Conservation (phyloP, 129 eudicot species). For the Scalesia atractyloides region DNA sequence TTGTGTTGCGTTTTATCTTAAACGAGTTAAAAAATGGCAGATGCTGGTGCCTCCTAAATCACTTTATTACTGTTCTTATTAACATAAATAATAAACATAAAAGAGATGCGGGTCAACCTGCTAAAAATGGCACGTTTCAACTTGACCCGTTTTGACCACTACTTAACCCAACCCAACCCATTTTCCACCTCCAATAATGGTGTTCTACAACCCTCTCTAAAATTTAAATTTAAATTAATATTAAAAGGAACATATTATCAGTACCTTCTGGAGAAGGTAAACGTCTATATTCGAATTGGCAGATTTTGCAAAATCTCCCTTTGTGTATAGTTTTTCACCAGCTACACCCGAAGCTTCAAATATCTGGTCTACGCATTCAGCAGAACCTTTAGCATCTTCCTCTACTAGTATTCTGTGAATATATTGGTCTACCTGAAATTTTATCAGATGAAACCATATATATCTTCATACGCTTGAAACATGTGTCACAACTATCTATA, state of each 20-base stretch:
- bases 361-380: constrained; percentile 50
- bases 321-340: constrained; percentile 65
- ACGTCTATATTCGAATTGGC: constrained; percentile 59
- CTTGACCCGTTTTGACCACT: neutral
- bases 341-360: constrained; percentile 73
- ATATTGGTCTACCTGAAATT: constrained; percentile 85
- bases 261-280: constrained; percentile 88
- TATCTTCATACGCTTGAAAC: neutral
- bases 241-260: neutral
- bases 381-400: constrained; percentile 62
- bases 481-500: neutral
- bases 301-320: constrained; percentile 87
- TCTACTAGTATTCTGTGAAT: constrained; percentile 90
- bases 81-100: neutral
- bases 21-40: neutral
- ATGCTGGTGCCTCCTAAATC: neutral
- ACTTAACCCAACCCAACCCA: too few species aligned
- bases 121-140: neutral
- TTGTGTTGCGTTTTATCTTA: neutral
- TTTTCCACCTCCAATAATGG: neutral
- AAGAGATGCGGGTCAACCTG: neutral
- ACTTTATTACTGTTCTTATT: neutral
- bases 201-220: constrained; percentile 12
- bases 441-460: constrained; percentile 5
- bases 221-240: neutral